Base-by-base conservation (phyloP, 805 yeast genomes). In the Lipomyces mesembrius region DNA sequence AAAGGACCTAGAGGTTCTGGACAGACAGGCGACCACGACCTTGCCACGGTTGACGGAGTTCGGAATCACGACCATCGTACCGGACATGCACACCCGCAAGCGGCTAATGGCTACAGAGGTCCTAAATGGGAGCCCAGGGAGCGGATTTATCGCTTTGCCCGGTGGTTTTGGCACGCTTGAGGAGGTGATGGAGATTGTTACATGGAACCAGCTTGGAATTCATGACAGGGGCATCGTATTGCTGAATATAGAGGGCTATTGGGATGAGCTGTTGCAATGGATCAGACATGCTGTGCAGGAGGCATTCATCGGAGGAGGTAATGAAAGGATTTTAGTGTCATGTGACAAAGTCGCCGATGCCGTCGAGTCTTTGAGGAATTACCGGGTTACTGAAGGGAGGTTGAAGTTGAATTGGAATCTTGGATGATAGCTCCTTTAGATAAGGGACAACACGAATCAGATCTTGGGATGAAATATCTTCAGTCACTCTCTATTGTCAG, bases 91-190 rank as follows among this genome's bases (percentile, higher is more conserved):
- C 79, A 88, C 95, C 2, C 84, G 97, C 76, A 92, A 92, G 81
- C 83, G 87, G 76, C 73, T 89, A 81, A 92, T 92, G 97, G 96
- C 92, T 35, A 83, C 85, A 74, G 93, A 89, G 77, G 88, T 94
- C n/a, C 27, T 56, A 8, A 14, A 32, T 4, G 59, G 59, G 2
- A 29, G 59, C 14, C 46, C 46, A 8, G 59, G 59, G 25, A 87
- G 87, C 72, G 96, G 94, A 0, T 92, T 92, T 77, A 85, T 92
- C 57, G 96, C 97, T 0, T 83, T 92, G 80, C 97, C 97, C 14
- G 97, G 97, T 69, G 97, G 97, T 2, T 91, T 87, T 76, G 97
- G 97, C 60, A 91, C 96, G 7, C 79, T 91, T 75, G 97, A 92
- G 78, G 97, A 92, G 79, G 82, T 92, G 69, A 87, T 91, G 88